A percentile compares a stretch with the other conserved stretches of the same genome.
Conservation (phyloP, 768 basidiomycete genomes). For the Gyrodon lividus region DNA sequence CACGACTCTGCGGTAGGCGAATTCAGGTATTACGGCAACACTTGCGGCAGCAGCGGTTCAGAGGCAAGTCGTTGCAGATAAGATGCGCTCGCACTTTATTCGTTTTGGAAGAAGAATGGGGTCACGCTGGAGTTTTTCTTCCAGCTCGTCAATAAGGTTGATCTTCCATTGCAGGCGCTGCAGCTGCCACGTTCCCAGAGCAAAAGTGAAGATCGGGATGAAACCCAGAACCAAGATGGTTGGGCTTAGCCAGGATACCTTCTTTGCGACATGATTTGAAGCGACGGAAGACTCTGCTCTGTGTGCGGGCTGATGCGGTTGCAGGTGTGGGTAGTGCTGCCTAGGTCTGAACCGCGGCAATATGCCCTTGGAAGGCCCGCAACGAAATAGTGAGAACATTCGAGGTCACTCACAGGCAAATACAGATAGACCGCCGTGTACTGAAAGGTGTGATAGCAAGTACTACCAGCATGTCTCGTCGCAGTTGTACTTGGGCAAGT, state of each 20-base stretch:
- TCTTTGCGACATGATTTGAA: constrained; percentile 56
- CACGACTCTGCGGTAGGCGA: constrained; percentile 82
- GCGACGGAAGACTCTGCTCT: constrained; percentile 23
- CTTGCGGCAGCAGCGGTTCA: constrained; percentile 35
- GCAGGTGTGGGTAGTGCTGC: constrained; percentile 5
- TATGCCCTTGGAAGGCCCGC: constrained; percentile 7
- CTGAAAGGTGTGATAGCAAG: background rate
- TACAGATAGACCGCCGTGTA: background rate
- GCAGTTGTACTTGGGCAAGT: too few relatives aligned
- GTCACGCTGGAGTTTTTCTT: constrained; percentile 80
- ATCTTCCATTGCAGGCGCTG: constrained; percentile 94
- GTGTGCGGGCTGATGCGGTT: constrained; percentile 16
- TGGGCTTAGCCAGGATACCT: constrained; percentile 62
- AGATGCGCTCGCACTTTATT: constrained; percentile 69
- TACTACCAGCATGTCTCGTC: too few relatives aligned
- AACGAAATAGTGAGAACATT: constrained; percentile 23
- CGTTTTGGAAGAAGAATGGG: constrained; percentile 77
- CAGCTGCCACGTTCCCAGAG: constrained; percentile 91
- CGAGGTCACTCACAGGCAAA: background rate
- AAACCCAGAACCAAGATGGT: constrained; percentile 75
- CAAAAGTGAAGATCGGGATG: constrained; percentile 89
- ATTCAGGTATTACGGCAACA: constrained; percentile 80
- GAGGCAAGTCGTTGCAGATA: constrained; percentile 14
- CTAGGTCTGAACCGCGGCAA: constrained; percentile 8
- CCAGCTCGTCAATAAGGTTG: constrained; percentile 87